Base-by-base conservation (phyloP, 495 filamentous ascomycete species). In the Annulohypoxylon nitens region DNA sequence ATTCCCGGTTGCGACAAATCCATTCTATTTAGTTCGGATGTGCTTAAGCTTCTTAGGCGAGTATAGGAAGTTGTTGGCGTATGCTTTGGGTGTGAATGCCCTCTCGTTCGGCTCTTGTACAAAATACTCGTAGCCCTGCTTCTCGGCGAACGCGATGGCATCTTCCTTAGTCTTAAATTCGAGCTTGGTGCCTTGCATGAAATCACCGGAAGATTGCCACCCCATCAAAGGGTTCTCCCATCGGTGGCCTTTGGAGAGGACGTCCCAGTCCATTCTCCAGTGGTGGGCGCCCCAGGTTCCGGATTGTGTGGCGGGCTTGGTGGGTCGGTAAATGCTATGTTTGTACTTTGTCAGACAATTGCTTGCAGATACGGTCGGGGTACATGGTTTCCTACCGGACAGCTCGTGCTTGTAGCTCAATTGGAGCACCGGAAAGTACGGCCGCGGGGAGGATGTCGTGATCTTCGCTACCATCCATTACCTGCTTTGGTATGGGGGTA, bases 261-360 rank as follows among this genome's bases (percentile, higher is more conserved):
- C 87, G 82, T 99, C 96, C 96, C 96, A 99, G 80, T 99, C 96
- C 94, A 99, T 97, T 45, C 92, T 92, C 96, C 96, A 99, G 72
- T 93, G 89, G 74, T 92, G 89, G 61, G 86, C 81, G 71, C 93
- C 90, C 90, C 91, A 94, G 68, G 87, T 88, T 76, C 95, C 95
- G 33, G 95, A 98, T 79, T 99, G 96, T 9, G 95, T 97, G 45
- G 96, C 94, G 33, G 97, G 87, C 81, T 99, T 99, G 60, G 93
- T 79, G 16, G 93, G 93, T 73, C 90, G 88, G 85, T 90, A 98
- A 81, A 99, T 99, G 57, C 95, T 97, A 74, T 61, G 58, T 97
- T 73, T 61, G 58, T 43, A 8, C n/a, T 48, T 43, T 41, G 67
- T 74, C 64, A 79, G 73, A 73, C 33, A 33, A 37, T 36, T 50